Conservation (phyloP, 1,139 yeast species). For the Dujonia santamariae region DNA sequence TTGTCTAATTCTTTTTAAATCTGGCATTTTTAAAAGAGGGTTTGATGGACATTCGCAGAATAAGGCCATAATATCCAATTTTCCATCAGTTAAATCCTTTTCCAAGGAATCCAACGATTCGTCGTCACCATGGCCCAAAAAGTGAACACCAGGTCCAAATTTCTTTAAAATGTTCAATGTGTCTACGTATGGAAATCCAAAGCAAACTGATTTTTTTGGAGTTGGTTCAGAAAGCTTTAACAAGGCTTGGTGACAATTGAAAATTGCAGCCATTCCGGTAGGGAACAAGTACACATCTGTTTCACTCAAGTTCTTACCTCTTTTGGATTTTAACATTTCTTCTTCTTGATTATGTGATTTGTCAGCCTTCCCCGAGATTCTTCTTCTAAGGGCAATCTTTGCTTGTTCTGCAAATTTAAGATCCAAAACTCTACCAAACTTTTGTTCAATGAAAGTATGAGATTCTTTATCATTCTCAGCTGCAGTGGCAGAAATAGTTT, state of each 20-base stretch:
- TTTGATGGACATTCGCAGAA: constrained; percentile 95
- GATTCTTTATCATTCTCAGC: constrained; percentile 48
- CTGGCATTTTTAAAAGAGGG: constrained; percentile 82
- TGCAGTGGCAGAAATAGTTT: neutral
- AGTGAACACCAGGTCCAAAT: constrained; percentile 86
- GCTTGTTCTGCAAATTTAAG: constrained; percentile 74
- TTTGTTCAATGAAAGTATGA: constrained; percentile 74
- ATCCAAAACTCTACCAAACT: constrained; percentile 87
- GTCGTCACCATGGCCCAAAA: constrained; percentile 82
- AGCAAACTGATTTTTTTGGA: constrained; percentile 74
- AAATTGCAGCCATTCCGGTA: constrained; percentile 91
- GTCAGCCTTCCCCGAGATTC: constrained; percentile 70
- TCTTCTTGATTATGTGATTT: constrained; percentile 35
- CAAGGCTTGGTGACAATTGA: constrained; percentile 72
- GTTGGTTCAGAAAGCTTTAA: constrained; percentile 25
- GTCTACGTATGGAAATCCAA: constrained; percentile 94
- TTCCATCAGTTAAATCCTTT: constrained; percentile 56
- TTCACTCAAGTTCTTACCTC: constrained; percentile 39
- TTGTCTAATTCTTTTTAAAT: constrained; percentile 57
- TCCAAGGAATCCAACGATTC: constrained; percentile 67
- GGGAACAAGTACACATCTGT: constrained; percentile 82
- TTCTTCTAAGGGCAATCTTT: constrained; percentile 63
- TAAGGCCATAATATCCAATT: constrained; percentile 59
- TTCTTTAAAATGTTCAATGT: constrained; percentile 80
- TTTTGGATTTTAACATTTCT: constrained; percentile 28